Base-by-base conservation (phyloP, 2,329 filamentous ascomycete genomes). In the Ophiocordyceps camponoti-rufipedis region DNA sequence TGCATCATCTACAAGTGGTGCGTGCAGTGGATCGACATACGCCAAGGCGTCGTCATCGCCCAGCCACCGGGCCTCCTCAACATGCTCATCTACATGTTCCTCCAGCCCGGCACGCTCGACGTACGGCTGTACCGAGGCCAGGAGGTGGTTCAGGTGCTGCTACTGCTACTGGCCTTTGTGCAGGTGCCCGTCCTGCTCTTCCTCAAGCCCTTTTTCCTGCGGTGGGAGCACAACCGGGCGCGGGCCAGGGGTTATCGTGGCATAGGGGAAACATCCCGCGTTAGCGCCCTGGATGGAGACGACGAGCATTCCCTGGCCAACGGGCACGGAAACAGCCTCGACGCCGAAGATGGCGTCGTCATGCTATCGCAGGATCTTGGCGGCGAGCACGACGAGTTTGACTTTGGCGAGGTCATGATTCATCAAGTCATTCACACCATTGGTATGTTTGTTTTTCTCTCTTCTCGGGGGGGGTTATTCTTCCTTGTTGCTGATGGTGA, bases 71-170 rank as follows among this genome's bases (percentile, higher is more conserved):
- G 87, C 56, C 71, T 98, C 48, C 69, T 98, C 50, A 98, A 98
- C 74, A 96, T 96, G 89, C 72, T 98, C 57, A 98, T 98, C 58
- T 95, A 95, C 74, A 98, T 98, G 93, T 98, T 98, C 70, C 67
- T 98, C 53, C 78, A 81, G 51, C 91, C 91, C 4, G 87, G 87
- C 44, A 83, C 64, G 0, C 58, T 80, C 14, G 80, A 84, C 43
- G 75, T 85, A 49, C 72, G 72, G 44, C 71, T 98, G 5, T 98
- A 94, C 61, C 60, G 68, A 19, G 85, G 85, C 40, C 91, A 98
- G 62, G 74, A 70, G 13, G 61, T 60, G 2, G 73, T 98, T 0
- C 91, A 98, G 62, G 67, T 85, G 12, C 61, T 84, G 45, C 68
- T 98, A 33, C 67, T 98, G 19, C 71, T 94, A 28, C 63, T 96